Percentiles rank a stretch among this genome's conserved stretches.
These are phyloP conservation scores for Microsporum ferrugineum DNA, from an alignment of 2,329 filamentous ascomycete species.

Conservation along the genomic window DNA sequence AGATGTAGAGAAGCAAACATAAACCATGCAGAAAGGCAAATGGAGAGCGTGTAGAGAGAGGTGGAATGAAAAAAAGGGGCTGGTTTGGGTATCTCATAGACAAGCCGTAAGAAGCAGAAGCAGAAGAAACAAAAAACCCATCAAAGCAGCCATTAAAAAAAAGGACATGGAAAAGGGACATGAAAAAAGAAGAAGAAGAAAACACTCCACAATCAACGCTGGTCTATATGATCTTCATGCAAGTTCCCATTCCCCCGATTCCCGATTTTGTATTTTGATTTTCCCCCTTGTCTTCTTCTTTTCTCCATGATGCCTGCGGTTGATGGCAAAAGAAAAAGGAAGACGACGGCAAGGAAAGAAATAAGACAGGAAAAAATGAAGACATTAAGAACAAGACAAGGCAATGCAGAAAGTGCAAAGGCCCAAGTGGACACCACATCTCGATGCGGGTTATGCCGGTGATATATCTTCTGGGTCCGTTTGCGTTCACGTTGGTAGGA, in stretches of 20 bases:
- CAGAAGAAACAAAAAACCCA: constrained; percentile 2
- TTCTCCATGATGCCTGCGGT: not conserved
- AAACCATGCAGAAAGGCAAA: too few species aligned
- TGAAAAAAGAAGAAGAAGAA: constrained; percentile 4
- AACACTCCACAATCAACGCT: constrained; percentile 31
- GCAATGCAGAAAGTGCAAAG: not conserved
- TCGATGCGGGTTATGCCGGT: constrained; percentile 5
- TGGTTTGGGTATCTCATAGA: constrained; percentile 1
- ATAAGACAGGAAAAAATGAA: not conserved
- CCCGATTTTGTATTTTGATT: constrained; percentile 7
- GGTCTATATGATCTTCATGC: constrained; percentile 36
- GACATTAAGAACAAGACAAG: constrained; percentile 4
- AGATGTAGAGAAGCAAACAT: not conserved
- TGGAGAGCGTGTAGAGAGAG: not conserved
- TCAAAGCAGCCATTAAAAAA: not conserved
- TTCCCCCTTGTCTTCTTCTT: not conserved
- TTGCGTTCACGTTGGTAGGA: not conserved
- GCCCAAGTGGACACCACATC: constrained; percentile 9
- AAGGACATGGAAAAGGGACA: not conserved
- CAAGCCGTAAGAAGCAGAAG: constrained; percentile 2
- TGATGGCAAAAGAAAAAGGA: constrained; percentile 12
- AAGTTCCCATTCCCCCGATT: constrained; percentile 13
- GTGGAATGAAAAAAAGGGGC: not conserved
- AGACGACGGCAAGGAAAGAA: not conserved
- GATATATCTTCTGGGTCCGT: not conserved